These are phyloP conservation scores for Scheffersomyces ergatensis DNA, from an alignment of 805 yeast genomes.

Conservation along the genomic window DNA sequence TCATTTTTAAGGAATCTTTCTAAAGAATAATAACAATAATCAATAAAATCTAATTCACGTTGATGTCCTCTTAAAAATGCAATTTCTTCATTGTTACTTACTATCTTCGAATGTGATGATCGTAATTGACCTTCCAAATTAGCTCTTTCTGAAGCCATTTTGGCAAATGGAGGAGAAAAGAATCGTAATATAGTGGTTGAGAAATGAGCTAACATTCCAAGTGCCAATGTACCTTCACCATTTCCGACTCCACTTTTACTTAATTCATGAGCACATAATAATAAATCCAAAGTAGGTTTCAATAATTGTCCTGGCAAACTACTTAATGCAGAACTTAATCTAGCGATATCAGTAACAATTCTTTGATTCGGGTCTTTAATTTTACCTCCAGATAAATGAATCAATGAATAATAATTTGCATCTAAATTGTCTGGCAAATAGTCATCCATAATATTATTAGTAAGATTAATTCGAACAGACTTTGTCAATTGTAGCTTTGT, in stretches of 20 bases:
- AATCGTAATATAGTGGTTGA: conserved; percentile 72
- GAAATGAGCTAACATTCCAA: conserved; percentile 77
- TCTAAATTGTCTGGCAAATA: conserved; percentile 70
- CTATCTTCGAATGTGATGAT: conserved; percentile 76
- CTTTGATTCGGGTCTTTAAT: conserved; percentile 80
- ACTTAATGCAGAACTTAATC: conserved; percentile 70
- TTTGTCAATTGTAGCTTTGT: conserved; percentile 57
- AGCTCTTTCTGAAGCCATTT: conserved; percentile 70
- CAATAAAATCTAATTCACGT: conserved; percentile 74
- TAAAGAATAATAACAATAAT: conserved; percentile 75
- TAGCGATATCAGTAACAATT: conserved; percentile 74
- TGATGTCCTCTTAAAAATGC: conserved; percentile 81
- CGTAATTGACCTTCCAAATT: conserved; percentile 83
- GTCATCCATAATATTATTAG: conserved; percentile 59
- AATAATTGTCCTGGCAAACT: conserved; percentile 78
- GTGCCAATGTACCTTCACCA: conserved; percentile 73
- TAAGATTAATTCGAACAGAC: conserved; percentile 61
- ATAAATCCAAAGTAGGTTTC: conserved; percentile 77
- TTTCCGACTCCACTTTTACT: conserved; percentile 62
- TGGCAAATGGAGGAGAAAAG: conserved; percentile 89
- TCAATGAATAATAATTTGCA: conserved; percentile 71
- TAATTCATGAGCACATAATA: conserved; percentile 77
- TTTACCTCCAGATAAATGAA: conserved; percentile 51
- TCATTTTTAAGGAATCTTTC: conserved; percentile 76
- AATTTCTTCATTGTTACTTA: conserved; percentile 78